A percentile compares a stretch with the other conserved stretches of the same genome.
Evolutionary conservation across 306 rosid genomes (phyloP).

Genomic region (Corylus avellana): DNA sequence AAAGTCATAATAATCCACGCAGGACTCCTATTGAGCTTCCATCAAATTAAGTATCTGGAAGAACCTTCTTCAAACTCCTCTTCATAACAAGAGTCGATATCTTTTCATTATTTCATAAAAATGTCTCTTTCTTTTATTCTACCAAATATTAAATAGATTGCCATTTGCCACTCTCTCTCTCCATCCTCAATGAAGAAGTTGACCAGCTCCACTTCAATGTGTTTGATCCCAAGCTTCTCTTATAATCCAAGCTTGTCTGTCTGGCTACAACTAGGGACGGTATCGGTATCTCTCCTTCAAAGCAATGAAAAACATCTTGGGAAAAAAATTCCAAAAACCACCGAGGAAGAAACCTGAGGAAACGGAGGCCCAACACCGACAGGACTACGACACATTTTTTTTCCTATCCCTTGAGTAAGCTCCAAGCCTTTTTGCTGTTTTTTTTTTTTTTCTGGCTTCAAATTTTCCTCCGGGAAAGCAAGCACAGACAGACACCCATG

Average conservation of each 20-base stretch:
- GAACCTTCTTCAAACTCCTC: too few species aligned
- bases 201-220: slow-evolving; percentile 26
- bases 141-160: background rate
- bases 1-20: too few species aligned
- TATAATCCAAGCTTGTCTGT: slow-evolving; percentile 26
- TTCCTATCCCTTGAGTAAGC: slow-evolving; percentile 16
- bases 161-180: background rate
- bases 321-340: slow-evolving; percentile 43
- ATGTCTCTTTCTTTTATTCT: background rate
- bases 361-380: background rate
- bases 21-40: too few species aligned
- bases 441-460: slow-evolving; percentile 21
- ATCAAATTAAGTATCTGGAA: too few species aligned
- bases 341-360: slow-evolving; percentile 30
- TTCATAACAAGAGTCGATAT: too few species aligned
- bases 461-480: slow-evolving; percentile 19
- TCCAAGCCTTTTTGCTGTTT: slow-evolving; percentile 34
- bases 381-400: background rate
- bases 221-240: slow-evolving; percentile 10
- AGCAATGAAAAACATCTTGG: slow-evolving; percentile 47
- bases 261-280: slow-evolving; percentile 43
- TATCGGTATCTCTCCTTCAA: slow-evolving; percentile 62
- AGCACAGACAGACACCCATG: slow-evolving; percentile 34
- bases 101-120: too few species aligned
- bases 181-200: slow-evolving; percentile 33